Base-by-base conservation (phyloP, 768 basidiomycete species). In the Dendrothele bispora region DNA sequence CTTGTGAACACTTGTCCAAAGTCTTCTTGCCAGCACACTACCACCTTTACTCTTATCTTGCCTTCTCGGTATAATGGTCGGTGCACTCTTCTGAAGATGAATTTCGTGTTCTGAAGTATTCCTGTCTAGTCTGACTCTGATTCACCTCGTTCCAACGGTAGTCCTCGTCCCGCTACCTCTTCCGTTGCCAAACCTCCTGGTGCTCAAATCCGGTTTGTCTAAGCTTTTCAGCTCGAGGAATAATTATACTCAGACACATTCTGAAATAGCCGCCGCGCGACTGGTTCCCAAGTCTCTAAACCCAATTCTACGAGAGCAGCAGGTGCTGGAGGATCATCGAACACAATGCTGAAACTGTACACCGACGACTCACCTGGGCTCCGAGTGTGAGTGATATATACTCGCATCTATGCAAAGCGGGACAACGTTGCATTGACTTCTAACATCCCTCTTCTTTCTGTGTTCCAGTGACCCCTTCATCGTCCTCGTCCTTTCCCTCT, bases 321-420 rank as follows among this genome's bases (percentile, higher is more conserved):
- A 22, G 94, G 95, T 34, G 93, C 93, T 49, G 97, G 97, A 45
- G 97, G 97, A 46, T 94, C 91, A 29, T 91, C 88, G 49, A 95
- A 92, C 74, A 99, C 97, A 48, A 98, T 99, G 97, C 82, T 99
- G 62, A 93, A 91, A 72, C 78, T 99, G 4, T 98, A 98, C 82
- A 98, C 97, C 30, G 95, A 98, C 64, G 97, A 98, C 63, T 95
- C 95, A 49, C 92, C 91, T 39, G 97, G 97, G 20, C 79, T 99
- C 46, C 84, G 94, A 79, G 92, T 99, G 97, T 98, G 65, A 66
- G 94, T 87, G 29, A 34, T 25, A n/a, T 17, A 3, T 17, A 34
- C 25, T 15, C 8, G 27, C n/a, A n/a, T n/a, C n/a, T n/a, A n/a
- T n/a, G n/a, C n/a, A n/a, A n/a, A n/a, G n/a, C n/a, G n/a, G n/a